A percentile compares a stretch with the other conserved stretches of the same genome.
phyloP scores from a whole-genome alignment of 495 filamentous ascomycete genomes.

The Penicillium mononematosum region DNA sequence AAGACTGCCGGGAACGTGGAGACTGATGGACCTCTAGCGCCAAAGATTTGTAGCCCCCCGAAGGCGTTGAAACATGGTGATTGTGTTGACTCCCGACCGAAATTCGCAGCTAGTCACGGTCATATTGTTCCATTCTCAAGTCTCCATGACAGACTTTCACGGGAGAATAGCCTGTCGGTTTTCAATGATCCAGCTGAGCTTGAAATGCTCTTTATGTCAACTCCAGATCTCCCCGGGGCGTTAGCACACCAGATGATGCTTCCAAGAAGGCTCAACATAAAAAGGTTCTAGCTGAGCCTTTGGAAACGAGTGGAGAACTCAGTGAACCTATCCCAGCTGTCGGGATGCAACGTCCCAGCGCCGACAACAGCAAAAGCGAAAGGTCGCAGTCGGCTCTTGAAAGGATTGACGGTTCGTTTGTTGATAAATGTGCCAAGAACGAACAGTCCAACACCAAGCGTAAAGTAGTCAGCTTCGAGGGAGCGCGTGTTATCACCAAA shows the following conservation, averaged over 20 bases:
- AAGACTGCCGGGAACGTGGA: background rate
- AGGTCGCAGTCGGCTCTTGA: background rate
- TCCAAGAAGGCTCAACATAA: background rate
- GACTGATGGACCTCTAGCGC: background rate
- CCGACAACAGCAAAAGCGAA: background rate
- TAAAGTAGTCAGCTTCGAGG: slow-evolving; percentile 34
- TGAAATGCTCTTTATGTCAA: slow-evolving; percentile 34
- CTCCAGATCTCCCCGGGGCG: slow-evolving; percentile 1
- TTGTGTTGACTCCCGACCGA: slow-evolving; percentile 2
- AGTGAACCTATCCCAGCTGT: background rate
- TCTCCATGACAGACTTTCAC: slow-evolving; percentile 20
- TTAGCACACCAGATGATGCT: slow-evolving; percentile 4
- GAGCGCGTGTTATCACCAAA: background rate
- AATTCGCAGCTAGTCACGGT: background rate
- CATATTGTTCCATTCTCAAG: slow-evolving; percentile 33
- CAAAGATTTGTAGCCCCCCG: background rate
- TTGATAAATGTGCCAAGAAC: slow-evolving; percentile 3
- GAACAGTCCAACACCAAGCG: slow-evolving; percentile 11
- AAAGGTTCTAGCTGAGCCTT: background rate
- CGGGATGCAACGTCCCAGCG: background rate
- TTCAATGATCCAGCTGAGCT: slow-evolving; percentile 32
- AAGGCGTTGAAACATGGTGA: background rate
- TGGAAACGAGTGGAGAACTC: background rate
- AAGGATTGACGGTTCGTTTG: background rate
- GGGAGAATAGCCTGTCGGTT: slow-evolving; percentile 9